Conservation (phyloP, 768 basidiomycete genomes). For the Hirschioporus abietinus region DNA sequence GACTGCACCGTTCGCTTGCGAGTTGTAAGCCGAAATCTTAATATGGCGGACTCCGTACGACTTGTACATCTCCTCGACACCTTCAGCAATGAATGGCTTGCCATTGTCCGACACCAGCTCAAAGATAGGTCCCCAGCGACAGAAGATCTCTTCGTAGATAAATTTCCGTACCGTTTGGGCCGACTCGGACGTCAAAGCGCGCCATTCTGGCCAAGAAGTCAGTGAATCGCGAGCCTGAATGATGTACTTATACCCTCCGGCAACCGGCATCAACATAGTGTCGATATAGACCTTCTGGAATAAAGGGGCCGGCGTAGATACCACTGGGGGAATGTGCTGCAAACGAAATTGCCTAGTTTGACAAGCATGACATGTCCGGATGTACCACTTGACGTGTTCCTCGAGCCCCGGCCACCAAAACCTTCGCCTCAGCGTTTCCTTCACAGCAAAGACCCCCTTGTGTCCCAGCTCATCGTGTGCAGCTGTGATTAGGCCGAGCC, state of each 20-base stretch:
- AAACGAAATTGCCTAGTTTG: slow-evolving; percentile 23
- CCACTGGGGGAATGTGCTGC: slow-evolving; percentile 18
- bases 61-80: too few species aligned
- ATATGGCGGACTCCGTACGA: slow-evolving; percentile 34
- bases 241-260: slow-evolving; percentile 28
- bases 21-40: slow-evolving; percentile 37
- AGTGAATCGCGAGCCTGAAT: slow-evolving; percentile 33
- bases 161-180: slow-evolving; percentile 23
- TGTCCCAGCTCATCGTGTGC: slow-evolving; percentile 19
- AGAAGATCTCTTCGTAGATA: slow-evolving; percentile 32
- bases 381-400: slow-evolving; percentile 16
- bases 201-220: slow-evolving; percentile 28
- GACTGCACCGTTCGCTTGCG: slow-evolving; percentile 33
- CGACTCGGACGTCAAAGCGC: slow-evolving; percentile 24
- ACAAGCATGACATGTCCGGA: slow-evolving; percentile 32
- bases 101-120: slow-evolving; percentile 41
- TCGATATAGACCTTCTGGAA: slow-evolving; percentile 35
- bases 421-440: slow-evolving; percentile 3
- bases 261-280: slow-evolving; percentile 34
- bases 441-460: slow-evolving; percentile 14
- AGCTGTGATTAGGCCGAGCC: slow-evolving; percentile 7
- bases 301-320: slow-evolving; percentile 15
- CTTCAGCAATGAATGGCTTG: slow-evolving; percentile 21
- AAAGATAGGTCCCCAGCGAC: slow-evolving; percentile 33
- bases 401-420: slow-evolving; percentile 24